phyloP scores from a whole-genome alignment of 495 filamentous ascomycete genomes.

The Daldinia childiae region DNA sequence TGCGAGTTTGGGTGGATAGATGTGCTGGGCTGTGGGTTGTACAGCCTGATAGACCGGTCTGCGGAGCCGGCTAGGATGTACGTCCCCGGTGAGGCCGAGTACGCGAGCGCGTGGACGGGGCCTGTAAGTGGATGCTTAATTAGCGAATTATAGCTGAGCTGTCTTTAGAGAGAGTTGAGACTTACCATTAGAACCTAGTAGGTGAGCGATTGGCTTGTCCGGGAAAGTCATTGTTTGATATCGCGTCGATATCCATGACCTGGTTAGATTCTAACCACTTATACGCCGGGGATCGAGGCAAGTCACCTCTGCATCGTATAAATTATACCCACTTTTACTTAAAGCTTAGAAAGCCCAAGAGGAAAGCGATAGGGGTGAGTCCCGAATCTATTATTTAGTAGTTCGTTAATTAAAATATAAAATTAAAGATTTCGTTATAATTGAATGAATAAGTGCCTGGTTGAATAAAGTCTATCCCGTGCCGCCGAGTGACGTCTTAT shows the following conservation, averaged over 20 bases:
- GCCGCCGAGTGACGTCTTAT: not conserved
- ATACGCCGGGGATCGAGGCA: not conserved
- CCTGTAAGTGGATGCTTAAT: constrained; percentile 53
- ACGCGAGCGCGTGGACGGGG: constrained; percentile 77
- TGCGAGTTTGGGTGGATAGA: constrained; percentile 49
- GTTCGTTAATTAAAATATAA: too few species aligned
- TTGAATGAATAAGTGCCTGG: not conserved
- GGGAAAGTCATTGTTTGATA: constrained; percentile 49
- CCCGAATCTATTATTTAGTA: not conserved
- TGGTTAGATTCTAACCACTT: constrained; percentile 12
- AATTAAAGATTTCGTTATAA: not conserved
- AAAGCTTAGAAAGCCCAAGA: not conserved
- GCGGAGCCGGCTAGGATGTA: constrained; percentile 88
- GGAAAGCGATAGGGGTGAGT: not conserved
- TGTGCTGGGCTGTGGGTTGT: constrained; percentile 66
- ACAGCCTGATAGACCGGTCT: constrained; percentile 85
- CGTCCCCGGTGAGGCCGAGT: constrained; percentile 71
- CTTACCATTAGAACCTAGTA: constrained; percentile 57
- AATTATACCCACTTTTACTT: not conserved
- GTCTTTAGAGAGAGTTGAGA: not conserved
- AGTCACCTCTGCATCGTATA: constrained; percentile 13
- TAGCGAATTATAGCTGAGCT: constrained; percentile 1
- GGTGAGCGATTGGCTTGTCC: constrained; percentile 53
- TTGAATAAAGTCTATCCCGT: too few species aligned
- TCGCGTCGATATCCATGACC: constrained; percentile 37